phyloP scores from a whole-genome alignment of 2,329 filamentous ascomycete genomes.

The Penicillium capsulatum region DNA sequence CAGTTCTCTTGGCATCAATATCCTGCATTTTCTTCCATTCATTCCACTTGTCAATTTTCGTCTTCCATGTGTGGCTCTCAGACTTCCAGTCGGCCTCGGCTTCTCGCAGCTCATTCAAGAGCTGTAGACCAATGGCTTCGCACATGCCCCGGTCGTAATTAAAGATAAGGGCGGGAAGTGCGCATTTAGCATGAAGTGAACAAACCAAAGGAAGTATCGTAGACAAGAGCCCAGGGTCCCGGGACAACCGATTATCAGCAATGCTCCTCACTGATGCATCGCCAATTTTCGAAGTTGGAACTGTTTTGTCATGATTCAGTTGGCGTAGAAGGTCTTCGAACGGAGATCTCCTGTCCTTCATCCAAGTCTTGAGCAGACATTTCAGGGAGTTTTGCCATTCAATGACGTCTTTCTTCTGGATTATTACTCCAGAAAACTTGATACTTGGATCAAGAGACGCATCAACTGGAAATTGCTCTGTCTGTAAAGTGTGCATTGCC shows the following conservation, averaged over 20 bases:
- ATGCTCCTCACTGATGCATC: no score
- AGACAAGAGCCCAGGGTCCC: slow-evolving; percentile 28
- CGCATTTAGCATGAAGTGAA: slow-evolving; percentile 56
- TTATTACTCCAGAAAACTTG: slow-evolving; percentile 44
- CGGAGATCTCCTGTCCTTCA: slow-evolving; percentile 52
- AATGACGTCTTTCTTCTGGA: slow-evolving; percentile 63
- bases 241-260: no score
- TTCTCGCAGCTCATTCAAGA: slow-evolving; percentile 52
- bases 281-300: no score
- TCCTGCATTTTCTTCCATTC: slow-evolving; percentile 26
- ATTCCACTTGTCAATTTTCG: slow-evolving; percentile 56
- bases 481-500: slow-evolving; percentile 58
- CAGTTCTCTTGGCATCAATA: slow-evolving; percentile 46
- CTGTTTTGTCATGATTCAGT: slow-evolving; percentile 30
- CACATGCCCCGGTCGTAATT: slow-evolving; percentile 67
- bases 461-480: slow-evolving; percentile 46
- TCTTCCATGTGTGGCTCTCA: slow-evolving; percentile 55
- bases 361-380: slow-evolving; percentile 55
- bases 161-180: slow-evolving; percentile 70
- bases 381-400: slow-evolving; percentile 63
- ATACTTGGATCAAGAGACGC: slow-evolving; percentile 27
- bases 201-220: slow-evolving; percentile 49
- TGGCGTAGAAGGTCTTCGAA: slow-evolving; percentile 51
- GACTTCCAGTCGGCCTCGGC: slow-evolving; percentile 48
- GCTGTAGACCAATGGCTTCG: slow-evolving; percentile 52